A percentile compares a stretch with the other conserved stretches of the same genome.
These are phyloP conservation scores for Mycocentrospora acerina DNA, from an alignment of 2,329 filamentous ascomycete species.

Conservation along the genomic window DNA sequence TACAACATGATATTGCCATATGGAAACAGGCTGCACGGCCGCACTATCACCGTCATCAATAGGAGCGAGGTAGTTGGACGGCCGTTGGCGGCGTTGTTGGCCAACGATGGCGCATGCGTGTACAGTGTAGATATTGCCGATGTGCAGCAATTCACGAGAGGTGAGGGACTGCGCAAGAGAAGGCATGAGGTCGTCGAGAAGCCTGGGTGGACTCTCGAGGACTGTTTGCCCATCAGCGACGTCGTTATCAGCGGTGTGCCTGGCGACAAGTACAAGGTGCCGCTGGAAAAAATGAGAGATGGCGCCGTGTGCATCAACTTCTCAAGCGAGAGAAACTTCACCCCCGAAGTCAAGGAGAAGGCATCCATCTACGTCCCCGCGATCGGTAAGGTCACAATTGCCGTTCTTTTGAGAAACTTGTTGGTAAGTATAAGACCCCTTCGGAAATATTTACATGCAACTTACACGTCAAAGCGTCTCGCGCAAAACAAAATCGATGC, in stretches of 20 bases:
- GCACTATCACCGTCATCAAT: conserved; percentile 95
- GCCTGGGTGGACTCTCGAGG: conserved; percentile 73
- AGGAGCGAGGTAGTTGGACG: conserved; percentile 93
- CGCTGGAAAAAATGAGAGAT: conserved; percentile 77
- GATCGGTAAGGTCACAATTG: conserved; percentile 96
- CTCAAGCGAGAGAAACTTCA: conserved; percentile 93
- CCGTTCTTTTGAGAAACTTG: conserved; percentile 83
- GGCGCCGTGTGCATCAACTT: conserved; percentile 99
- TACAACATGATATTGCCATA: conserved; percentile 95
- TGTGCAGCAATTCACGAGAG: conserved; percentile 88
- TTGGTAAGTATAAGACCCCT: conserved; percentile 62
- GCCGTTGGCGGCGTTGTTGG: conserved; percentile 86
- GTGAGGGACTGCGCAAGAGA: conserved; percentile 79
- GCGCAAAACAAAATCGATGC: conserved; percentile 46
- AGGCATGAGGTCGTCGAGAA: conserved; percentile 87
- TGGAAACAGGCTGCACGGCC: conserved; percentile 89
- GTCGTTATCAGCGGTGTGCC: conserved; percentile 95
- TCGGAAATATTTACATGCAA: neutral
- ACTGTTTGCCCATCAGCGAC: conserved; percentile 85
- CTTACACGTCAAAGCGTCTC: conserved; percentile 41
- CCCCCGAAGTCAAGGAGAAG: conserved; percentile 86
- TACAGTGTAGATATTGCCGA: conserved; percentile 93
- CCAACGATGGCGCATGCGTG: conserved; percentile 93
- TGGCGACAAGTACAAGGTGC: conserved; percentile 84
- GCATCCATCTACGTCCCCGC: conserved; percentile 96